Percentiles rank a stretch among this genome's conserved stretches.
phyloP scores from a whole-genome alignment of 1,139 yeast species.

The Hyphopichia buzzinii region DNA sequence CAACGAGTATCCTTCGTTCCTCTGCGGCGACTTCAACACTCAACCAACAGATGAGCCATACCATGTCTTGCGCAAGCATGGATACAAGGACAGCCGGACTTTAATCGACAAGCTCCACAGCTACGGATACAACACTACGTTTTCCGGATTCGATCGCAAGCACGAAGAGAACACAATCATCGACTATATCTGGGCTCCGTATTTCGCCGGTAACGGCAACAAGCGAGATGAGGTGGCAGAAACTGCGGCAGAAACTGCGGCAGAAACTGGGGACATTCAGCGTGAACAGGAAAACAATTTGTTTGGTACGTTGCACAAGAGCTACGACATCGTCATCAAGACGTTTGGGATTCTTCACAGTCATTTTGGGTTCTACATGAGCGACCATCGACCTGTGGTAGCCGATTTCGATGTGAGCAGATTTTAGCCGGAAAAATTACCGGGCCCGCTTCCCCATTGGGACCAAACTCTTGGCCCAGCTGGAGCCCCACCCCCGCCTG shows the following conservation, averaged over 20 bases:
- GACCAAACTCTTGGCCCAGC: too few species aligned
- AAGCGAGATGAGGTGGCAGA: neutral
- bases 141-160: slow-evolving; percentile 43
- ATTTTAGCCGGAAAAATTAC: neutral
- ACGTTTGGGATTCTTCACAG: slow-evolving; percentile 45
- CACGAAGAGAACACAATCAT: slow-evolving; percentile 32
- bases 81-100: slow-evolving; percentile 33
- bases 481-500: too few species aligned
- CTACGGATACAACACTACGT: slow-evolving; percentile 45
- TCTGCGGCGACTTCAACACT: slow-evolving; percentile 56
- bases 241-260: neutral
- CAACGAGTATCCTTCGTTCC: slow-evolving; percentile 40
- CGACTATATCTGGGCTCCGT: slow-evolving; percentile 49
- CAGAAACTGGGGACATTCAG: neutral
- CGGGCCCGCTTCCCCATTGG: too few species aligned
- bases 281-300: slow-evolving; percentile 3
- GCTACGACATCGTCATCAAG: slow-evolving; percentile 14
- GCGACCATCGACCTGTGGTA: slow-evolving; percentile 52
- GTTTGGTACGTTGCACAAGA: slow-evolving; percentile 9
- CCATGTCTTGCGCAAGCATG: slow-evolving; percentile 31
- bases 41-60: slow-evolving; percentile 53
- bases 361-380: slow-evolving; percentile 35
- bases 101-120: slow-evolving; percentile 16
- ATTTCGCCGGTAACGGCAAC: slow-evolving; percentile 11
- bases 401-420: slow-evolving; percentile 20